Conservation (phyloP, 176 grass and related monocot genomes). For the Aegilops umbellulata region DNA sequence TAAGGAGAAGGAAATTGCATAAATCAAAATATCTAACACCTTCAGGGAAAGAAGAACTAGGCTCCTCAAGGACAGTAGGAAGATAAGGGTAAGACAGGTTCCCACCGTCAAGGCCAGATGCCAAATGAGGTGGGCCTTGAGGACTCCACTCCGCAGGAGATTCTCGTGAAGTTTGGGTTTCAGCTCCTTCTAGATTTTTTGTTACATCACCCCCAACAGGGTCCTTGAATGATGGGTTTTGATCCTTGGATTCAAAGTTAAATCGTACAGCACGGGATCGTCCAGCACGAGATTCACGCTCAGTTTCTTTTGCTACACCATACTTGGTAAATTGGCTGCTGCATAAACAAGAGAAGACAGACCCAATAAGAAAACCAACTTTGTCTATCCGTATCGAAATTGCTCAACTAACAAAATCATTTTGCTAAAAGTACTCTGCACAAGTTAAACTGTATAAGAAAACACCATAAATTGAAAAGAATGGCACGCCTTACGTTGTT, state of each 20-base stretch:
- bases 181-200: conserved; percentile 53
- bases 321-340: conserved; percentile 31
- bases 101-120: conserved; percentile 53
- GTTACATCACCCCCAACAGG: conserved; percentile 34
- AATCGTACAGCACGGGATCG: conserved; percentile 35
- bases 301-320: conserved; percentile 24
- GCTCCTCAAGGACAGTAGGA: conserved; percentile 81
- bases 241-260: conserved; percentile 56
- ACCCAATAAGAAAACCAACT: not conserved
- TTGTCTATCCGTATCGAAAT: not conserved
- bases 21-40: conserved; percentile 40
- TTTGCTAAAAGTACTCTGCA: not conserved
- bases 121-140: conserved; percentile 44
- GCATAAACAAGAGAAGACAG: not conserved
- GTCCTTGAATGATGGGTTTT: conserved; percentile 58
- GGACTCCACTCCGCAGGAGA: conserved; percentile 57
- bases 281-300: conserved; percentile 14
- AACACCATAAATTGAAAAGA: conserved; percentile 16
- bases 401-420: not conserved
- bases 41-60: conserved; percentile 84
- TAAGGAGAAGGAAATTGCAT: not conserved
- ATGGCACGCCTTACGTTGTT: not conserved
- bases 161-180: conserved; percentile 50
- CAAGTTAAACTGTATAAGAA: not conserved
- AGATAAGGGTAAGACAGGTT: conserved; percentile 60